phyloP scores from a whole-genome alignment of 129 eudicot genomes.

The Centaurea solstitialis region DNA sequence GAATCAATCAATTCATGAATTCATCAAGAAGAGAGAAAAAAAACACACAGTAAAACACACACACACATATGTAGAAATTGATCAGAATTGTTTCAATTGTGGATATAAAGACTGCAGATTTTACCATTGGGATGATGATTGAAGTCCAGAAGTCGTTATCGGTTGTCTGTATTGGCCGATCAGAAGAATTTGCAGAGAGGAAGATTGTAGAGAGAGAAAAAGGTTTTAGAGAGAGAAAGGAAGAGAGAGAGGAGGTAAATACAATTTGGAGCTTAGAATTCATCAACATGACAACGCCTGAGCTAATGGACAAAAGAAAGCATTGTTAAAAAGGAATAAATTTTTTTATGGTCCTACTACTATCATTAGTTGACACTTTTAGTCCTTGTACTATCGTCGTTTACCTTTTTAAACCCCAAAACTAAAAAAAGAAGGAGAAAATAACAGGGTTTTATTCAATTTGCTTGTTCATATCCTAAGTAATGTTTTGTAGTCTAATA shows the following conservation, averaged over 20 bases:
- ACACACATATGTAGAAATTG: neutral
- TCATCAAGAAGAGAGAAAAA: neutral
- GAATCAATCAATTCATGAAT: neutral
- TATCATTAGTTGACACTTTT: conserved; percentile 1
- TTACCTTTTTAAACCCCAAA: neutral
- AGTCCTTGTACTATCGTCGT: conserved; percentile 1
- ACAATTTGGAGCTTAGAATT: conserved; percentile 86
- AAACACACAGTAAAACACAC: conserved; percentile 2
- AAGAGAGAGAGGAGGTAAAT: conserved; percentile 35
- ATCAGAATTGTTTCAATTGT: neutral
- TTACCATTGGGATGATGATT: conserved; percentile 31
- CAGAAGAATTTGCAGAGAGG: conserved; percentile 37
- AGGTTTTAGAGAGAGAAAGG: conserved; percentile 37
- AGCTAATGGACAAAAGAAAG: conserved; percentile 40
- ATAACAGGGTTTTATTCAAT: too few species aligned
- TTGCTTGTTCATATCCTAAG: neutral
- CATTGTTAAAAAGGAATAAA: conserved; percentile 34
- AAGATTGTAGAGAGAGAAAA: conserved; percentile 31
- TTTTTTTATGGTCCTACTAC: conserved; percentile 21
- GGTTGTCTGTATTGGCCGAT: conserved; percentile 1
- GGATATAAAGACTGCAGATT: neutral
- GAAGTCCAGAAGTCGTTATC: neutral
- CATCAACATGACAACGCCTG: conserved; percentile 67
- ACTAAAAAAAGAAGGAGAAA: neutral
- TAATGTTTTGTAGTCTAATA: neutral